These are phyloP conservation scores for Hyphopichia fennica DNA, from an alignment of 1,139 yeast species.

Conservation along the genomic window DNA sequence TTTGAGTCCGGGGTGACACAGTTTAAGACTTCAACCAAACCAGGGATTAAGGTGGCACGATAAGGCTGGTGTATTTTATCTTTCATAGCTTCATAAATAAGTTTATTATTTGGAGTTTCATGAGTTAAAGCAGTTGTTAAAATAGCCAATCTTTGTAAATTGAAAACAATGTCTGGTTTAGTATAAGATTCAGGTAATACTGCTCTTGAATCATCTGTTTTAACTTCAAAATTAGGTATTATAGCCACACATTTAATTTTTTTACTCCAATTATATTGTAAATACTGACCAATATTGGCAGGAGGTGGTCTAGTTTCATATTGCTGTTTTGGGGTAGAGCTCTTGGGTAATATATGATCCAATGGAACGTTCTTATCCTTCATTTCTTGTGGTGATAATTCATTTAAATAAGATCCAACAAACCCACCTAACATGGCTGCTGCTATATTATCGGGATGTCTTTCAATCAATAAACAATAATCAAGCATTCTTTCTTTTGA, in stretches of 20 bases:
- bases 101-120: conserved; percentile 75
- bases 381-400: conserved; percentile 67
- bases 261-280: conserved; percentile 80
- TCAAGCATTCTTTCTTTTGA: conserved; percentile 84
- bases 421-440: conserved; percentile 99
- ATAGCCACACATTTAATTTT: conserved; percentile 85
- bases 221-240: conserved; percentile 90
- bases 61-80: conserved; percentile 96
- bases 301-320: conserved; percentile 45
- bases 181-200: conserved; percentile 82
- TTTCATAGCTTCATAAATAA: conserved; percentile 94
- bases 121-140: conserved; percentile 76
- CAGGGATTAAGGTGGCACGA: conserved; percentile 88
- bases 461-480: conserved; percentile 93
- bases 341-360: conserved; percentile 78
- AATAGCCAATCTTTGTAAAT: conserved; percentile 55
- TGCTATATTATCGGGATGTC: conserved; percentile 97
- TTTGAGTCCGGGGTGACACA: conserved; percentile 79
- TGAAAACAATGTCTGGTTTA: conserved; percentile 84
- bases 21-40: conserved; percentile 77
- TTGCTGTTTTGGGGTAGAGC: conserved; percentile 63
- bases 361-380: conserved; percentile 80
- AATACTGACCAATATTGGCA: conserved; percentile 81
- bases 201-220: conserved; percentile 87
- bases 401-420: conserved; percentile 90